Percentiles rank a stretch among this genome's conserved stretches.
Conservation (phyloP, 495 filamentous ascomycete genomes). For the Penicillium pulvis region DNA sequence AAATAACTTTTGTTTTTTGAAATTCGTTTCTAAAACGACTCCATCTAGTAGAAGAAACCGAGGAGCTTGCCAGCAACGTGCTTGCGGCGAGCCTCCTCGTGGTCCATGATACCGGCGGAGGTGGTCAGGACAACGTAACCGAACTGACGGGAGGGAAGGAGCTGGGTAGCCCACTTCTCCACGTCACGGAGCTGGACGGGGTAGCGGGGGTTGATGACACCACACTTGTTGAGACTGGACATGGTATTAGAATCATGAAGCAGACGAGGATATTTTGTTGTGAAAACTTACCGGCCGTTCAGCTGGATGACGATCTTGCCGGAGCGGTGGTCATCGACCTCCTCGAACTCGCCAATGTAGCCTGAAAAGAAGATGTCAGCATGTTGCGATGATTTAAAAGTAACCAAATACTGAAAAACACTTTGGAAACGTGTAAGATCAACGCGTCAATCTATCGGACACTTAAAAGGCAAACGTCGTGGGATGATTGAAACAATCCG, state of each 20-base stretch:
- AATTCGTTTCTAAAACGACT: constrained; percentile 26
- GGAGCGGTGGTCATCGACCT: constrained; percentile 98
- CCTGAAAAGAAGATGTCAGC: constrained; percentile 65
- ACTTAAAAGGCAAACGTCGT: constrained; percentile 99
- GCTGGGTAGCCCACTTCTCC: constrained; percentile 99
- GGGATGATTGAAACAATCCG: constrained; percentile 71
- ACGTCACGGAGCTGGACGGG: constrained; percentile 96
- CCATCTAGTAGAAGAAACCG: constrained; percentile 90
- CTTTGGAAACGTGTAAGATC: constrained; percentile 90
- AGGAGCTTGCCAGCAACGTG: constrained; percentile 96
- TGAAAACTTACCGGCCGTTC: constrained; percentile 63
- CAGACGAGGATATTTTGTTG: neutral
- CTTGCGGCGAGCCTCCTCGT: constrained; percentile 98
- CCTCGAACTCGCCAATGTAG: constrained; percentile 99
- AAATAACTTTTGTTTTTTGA: constrained; percentile 36
- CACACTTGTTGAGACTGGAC: constrained; percentile 90
- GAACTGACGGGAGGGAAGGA: constrained; percentile 98
- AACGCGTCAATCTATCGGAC: constrained; percentile 86
- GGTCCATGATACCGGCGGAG: constrained; percentile 99
- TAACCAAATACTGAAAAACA: constrained; percentile 69
- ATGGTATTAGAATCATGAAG: constrained; percentile 6
- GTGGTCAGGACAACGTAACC: constrained; percentile 98
- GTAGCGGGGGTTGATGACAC: constrained; percentile 98
- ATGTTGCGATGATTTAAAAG: constrained; percentile 94
- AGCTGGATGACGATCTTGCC: constrained; percentile 98